Evolutionary conservation across 257 asterid species (phyloP), one percentile per base, ranked within the genome.

Genomic region (Solanum medicagineum): DNA sequence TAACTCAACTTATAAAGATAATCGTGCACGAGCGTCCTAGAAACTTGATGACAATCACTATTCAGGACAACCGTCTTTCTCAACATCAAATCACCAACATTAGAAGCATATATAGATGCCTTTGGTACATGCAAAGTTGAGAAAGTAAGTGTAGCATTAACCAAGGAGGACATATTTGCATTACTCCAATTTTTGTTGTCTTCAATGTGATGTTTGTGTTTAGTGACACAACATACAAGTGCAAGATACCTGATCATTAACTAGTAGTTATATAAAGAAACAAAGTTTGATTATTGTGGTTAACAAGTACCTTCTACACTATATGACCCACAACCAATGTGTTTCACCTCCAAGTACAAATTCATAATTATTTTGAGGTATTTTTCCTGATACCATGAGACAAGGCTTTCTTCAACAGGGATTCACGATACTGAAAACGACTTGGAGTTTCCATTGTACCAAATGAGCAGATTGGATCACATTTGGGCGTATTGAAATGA

Each of bases 391-490:
- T 71, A 42, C 56, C 81, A 47, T 44, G 56, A 20, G 56, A 84
- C 84, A 77, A 77, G 19, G 57, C 92, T 88, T 88, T 90, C 66
- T 81, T 91, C 85, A 93, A 55, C 9, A 92, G 84, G 5, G 91
- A 85, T 68, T 93, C 93, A 66, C 97, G 87, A 4, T 97, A 96
- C 2, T 96, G 96, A 83, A 94, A 94, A 26, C 90, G 93, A 86
- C 83, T 89, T 6, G 40, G 84, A 51, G 65, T 75, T 81, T 5
- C 57, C 83, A 54, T 10, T 59, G 5, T n/a, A 9, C 66, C 14
- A 57, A 56, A 56, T 56, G 62, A 56, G 62, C 22, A 4, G 22
- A 55, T 55, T 55, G 11, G 24, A 19, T 56, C 62, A 17, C 24
- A 57, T 19, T 8, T 57, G 63, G 24, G 63, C 5, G 0, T 22